These are phyloP conservation scores for Aspergillaceae sp. DNA, from an alignment of 2,329 filamentous ascomycete species.

Conservation along the genomic window DNA sequence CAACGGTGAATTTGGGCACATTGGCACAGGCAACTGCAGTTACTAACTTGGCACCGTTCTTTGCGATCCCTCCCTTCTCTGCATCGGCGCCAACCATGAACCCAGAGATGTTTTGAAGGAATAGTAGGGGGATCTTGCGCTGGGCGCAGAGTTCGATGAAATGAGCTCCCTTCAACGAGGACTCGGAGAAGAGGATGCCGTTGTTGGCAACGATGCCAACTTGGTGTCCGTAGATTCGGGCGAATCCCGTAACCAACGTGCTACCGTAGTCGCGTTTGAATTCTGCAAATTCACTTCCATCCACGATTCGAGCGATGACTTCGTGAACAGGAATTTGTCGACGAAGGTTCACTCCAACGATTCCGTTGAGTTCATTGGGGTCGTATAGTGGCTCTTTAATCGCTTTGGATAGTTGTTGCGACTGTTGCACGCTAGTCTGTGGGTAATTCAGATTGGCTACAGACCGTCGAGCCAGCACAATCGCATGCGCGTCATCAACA, in stretches of 20 bases:
- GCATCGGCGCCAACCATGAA: constrained; percentile 97
- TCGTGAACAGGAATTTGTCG: constrained; percentile 79
- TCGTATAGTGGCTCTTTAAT: constrained; percentile 74
- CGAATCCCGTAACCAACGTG: constrained; percentile 87
- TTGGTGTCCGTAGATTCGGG: constrained; percentile 76
- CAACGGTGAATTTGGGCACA: constrained; percentile 93
- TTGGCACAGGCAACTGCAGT: constrained; percentile 89
- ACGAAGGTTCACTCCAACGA: constrained; percentile 82
- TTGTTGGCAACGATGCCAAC: constrained; percentile 95
- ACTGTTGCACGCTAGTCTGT: constrained; percentile 27
- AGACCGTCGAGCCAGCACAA: constrained; percentile 74
- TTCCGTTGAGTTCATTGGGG: constrained; percentile 70
- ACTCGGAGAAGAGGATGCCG: constrained; percentile 85
- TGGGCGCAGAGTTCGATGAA: constrained; percentile 94
- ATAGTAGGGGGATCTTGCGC: constrained; percentile 79
- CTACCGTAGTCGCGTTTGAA: constrained; percentile 90
- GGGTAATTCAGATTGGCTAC: constrained; percentile 89
- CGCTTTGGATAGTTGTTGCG: constrained; percentile 16
- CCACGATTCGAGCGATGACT: constrained; percentile 85
- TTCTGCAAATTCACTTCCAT: constrained; percentile 81
- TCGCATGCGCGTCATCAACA: constrained; percentile 84
- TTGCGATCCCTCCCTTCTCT: constrained; percentile 90
- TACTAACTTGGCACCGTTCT: constrained; percentile 94
- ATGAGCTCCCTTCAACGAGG: constrained; percentile 86
- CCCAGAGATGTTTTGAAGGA: constrained; percentile 92